A percentile compares a stretch with the other conserved stretches of the same genome.
Evolutionary conservation across 1,284 basidiomycete genomes (phyloP).

Genomic region (Ustilago trichophora): DNA sequence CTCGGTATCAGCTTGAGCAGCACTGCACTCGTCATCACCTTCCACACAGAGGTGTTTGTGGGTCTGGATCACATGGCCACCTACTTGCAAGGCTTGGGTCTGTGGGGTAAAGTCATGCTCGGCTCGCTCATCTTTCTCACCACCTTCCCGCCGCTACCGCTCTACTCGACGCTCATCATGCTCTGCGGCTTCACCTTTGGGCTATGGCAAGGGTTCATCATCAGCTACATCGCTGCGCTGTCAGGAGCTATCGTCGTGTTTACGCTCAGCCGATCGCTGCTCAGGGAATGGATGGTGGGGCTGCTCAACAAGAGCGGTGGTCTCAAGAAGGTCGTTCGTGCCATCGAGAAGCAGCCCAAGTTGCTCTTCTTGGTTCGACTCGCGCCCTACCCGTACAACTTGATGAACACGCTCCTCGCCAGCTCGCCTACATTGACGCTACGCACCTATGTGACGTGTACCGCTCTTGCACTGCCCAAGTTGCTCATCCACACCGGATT

Average conservation of each 20-base stretch:
- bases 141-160: conserved; percentile 75
- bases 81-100: conserved; percentile 53
- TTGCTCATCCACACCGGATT: conserved; percentile 84
- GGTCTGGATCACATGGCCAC: conserved; percentile 55
- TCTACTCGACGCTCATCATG: conserved; percentile 86
- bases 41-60: conserved; percentile 64
- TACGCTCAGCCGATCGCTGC: conserved; percentile 76
- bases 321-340: conserved; percentile 72
- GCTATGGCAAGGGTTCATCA: conserved; percentile 78
- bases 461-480: conserved; percentile 82
- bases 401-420: conserved; percentile 87
- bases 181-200: conserved; percentile 88
- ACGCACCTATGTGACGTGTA: conserved; percentile 80
- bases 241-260: conserved; percentile 82
- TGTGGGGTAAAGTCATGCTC: conserved; percentile 52
- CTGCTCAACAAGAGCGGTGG: conserved; percentile 73
- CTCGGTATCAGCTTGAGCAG: conserved; percentile 62
- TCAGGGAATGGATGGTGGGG: conserved; percentile 75
- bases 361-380: conserved; percentile 85
- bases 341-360: conserved; percentile 84
- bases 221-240: conserved; percentile 85
- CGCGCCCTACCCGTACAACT: conserved; percentile 74
- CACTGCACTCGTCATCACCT: conserved; percentile 63
- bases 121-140: conserved; percentile 63
- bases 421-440: conserved; percentile 84